Evolutionary conservation across 1,284 basidiomycete species (phyloP), one percentile per base, ranked within the genome.

Genomic region (Ustilago curta): DNA sequence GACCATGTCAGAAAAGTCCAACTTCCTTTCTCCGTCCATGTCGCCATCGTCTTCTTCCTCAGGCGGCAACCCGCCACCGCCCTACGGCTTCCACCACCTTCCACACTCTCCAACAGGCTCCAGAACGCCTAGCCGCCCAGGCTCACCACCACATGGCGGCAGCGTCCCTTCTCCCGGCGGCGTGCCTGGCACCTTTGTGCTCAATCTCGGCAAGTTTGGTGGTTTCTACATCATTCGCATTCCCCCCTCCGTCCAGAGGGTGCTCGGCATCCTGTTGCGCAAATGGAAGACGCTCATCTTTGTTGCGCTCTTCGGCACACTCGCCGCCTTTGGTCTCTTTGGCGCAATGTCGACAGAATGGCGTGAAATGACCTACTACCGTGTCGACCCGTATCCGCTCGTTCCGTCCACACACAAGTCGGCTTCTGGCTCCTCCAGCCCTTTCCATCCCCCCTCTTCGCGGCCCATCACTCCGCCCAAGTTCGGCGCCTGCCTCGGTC

Each of bases 281-380:
- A 78, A 81, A 31, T 84, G 83, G 83, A 82, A 82, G 69, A 80
- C 79, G 44, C 70, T 84, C 52, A 45, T 83, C 50, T 77, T 80
- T 43, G 62, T 84, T 21, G 65, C 60, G 18, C 51, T 78, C 40
- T 69, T 80, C 35, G 81, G 81, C 39, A 74, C 77, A 4, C 56
- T 80, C 12, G 70, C 76, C 9, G 82, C 77, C 18, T 72, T 83
- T 48, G 68, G 79, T 27, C 61, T 83, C 42, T 83, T 81, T 58
- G 81, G 83, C 21, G 70, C 82, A 55, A 76, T 80, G 68, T 82
- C 81, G 54, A 83, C 82, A 39, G 83, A 84, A 48, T 84, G 83
- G 83, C 65, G 79, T 39, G 83, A 84, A 63, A 79, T 84, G 77
- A 83, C 83, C 44, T 84, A 84, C 74, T 79, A 82, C 61, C 70